Percentiles rank a stretch among this genome's conserved stretches.
phyloP scores from a whole-genome alignment of 805 yeast genomes.

The Cephaloascus albidus region DNA sequence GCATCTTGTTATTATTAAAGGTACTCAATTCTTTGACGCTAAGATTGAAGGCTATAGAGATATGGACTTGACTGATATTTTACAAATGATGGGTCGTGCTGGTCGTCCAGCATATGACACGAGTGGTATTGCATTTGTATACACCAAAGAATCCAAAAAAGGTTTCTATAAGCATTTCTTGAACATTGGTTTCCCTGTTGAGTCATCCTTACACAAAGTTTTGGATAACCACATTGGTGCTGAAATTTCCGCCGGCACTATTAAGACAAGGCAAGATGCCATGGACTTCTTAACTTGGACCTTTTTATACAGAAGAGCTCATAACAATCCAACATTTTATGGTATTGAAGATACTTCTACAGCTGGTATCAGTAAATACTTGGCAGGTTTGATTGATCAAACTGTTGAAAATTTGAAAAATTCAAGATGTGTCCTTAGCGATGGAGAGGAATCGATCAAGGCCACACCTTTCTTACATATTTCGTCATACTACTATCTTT shows the following conservation, averaged over 20 bases:
- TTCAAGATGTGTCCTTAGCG: constrained; percentile 58
- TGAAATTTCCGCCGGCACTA: constrained; percentile 65
- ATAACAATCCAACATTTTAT: constrained; percentile 69
- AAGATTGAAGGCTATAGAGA: constrained; percentile 63
- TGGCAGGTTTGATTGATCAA: constrained; percentile 58
- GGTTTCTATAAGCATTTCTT: constrained; percentile 69
- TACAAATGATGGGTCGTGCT: constrained; percentile 83
- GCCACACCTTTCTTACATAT: constrained; percentile 81
- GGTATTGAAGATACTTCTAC: constrained; percentile 55
- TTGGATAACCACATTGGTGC: constrained; percentile 76
- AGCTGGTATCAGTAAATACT: constrained; percentile 46
- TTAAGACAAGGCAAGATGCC: constrained; percentile 56
- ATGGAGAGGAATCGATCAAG: constrained; percentile 33
- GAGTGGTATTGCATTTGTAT: constrained; percentile 68
- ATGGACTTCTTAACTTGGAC: constrained; percentile 74
- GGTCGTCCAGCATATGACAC: constrained; percentile 79
- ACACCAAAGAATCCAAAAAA: constrained; percentile 68
- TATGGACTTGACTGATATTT: constrained; percentile 75
- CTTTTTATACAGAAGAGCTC: constrained; percentile 62
- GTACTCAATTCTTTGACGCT: constrained; percentile 59
- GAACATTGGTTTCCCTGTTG: constrained; percentile 78
- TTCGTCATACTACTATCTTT: constrained; percentile 85
- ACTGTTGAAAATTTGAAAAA: constrained; percentile 59
- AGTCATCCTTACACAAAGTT: constrained; percentile 69
- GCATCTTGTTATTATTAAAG: constrained; percentile 68